Percentiles rank a stretch among this genome's conserved stretches.
Evolutionary conservation across 495 filamentous ascomycete genomes (phyloP).

Genomic region (Aspergillus taichungensis): DNA sequence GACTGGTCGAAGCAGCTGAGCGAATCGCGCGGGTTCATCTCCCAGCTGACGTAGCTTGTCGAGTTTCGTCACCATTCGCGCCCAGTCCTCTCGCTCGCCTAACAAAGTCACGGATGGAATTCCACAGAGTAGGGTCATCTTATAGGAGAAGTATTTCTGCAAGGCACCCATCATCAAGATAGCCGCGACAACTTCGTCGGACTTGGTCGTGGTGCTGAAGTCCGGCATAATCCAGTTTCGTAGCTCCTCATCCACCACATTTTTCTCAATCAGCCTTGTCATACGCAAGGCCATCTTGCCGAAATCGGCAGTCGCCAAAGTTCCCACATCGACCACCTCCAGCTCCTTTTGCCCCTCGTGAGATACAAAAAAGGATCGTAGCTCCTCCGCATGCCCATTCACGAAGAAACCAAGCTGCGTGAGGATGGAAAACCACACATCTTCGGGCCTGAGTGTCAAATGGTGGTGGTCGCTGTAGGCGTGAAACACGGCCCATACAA

Average conservation of each 20-base stretch:
- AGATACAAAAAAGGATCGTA: slow-evolving; percentile 34
- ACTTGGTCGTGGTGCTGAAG: slow-evolving; percentile 32
- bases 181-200: slow-evolving; percentile 22
- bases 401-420: slow-evolving; percentile 46
- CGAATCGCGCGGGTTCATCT: slow-evolving; percentile 22
- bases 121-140: slow-evolving; percentile 22
- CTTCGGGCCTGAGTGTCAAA: slow-evolving; percentile 49
- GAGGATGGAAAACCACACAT: slow-evolving; percentile 53
- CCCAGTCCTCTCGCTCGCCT: slow-evolving; percentile 35
- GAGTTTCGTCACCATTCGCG: slow-evolving; percentile 19
- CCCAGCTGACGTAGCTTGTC: slow-evolving; percentile 31
- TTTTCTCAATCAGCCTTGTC: slow-evolving; percentile 22
- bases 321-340: slow-evolving; percentile 2
- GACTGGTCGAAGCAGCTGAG: slow-evolving; percentile 15
- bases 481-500: slow-evolving; percentile 39
- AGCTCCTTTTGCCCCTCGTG: slow-evolving; percentile 38
- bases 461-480: slow-evolving; percentile 49
- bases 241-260: slow-evolving; percentile 25
- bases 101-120: slow-evolving; percentile 43
- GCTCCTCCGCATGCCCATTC: slow-evolving; percentile 36
- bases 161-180: slow-evolving; percentile 35
- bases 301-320: slow-evolving; percentile 11
- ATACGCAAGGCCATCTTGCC: slow-evolving; percentile 16
- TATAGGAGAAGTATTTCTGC: slow-evolving; percentile 33
- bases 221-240: slow-evolving; percentile 31